A percentile compares a stretch with the other conserved stretches of the same genome.
Evolutionary conservation across 306 rosid species (phyloP).

Genomic region (Lathyrus oleraceus): DNA sequence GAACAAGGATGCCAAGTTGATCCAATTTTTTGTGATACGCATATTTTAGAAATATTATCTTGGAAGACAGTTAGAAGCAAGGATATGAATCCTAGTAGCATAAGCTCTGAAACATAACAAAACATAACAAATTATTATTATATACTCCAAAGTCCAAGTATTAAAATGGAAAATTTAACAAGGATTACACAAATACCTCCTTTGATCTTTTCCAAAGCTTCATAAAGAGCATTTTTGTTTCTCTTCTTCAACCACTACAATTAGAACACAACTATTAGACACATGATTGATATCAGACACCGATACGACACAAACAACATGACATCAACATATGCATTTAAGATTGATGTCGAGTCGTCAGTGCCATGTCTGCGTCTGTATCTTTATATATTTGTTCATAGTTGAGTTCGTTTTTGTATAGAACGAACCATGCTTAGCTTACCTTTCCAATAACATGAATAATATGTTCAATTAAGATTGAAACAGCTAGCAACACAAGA

Average conservation of each 20-base stretch:
- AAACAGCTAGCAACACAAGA: slow-evolving; percentile 58
- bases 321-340: not conserved
- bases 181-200: slow-evolving; percentile 27
- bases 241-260: slow-evolving; percentile 45
- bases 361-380: not conserved
- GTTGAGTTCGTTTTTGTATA: not conserved
- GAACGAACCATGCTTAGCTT: not conserved
- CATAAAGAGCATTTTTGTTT: slow-evolving; percentile 37
- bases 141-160: not conserved
- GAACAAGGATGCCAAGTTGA: slow-evolving; percentile 43
- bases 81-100: slow-evolving; percentile 42
- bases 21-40: slow-evolving; percentile 27
- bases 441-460: slow-evolving; percentile 63
- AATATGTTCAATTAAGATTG: slow-evolving; percentile 61
- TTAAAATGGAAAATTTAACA: not conserved
- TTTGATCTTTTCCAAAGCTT: slow-evolving; percentile 44
- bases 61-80: slow-evolving; percentile 41
- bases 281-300: not conserved
- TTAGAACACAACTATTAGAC: not conserved
- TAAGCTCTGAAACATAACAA: slow-evolving; percentile 38
- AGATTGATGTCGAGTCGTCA: not conserved
- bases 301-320: not conserved
- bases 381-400: not conserved
- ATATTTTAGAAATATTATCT: slow-evolving; percentile 36
- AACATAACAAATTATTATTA: not conserved